A percentile compares a stretch with the other conserved stretches of the same genome.
phyloP scores from a whole-genome alignment of 2,329 filamentous ascomycete genomes.

The Aspergillus thermomutatus region DNA sequence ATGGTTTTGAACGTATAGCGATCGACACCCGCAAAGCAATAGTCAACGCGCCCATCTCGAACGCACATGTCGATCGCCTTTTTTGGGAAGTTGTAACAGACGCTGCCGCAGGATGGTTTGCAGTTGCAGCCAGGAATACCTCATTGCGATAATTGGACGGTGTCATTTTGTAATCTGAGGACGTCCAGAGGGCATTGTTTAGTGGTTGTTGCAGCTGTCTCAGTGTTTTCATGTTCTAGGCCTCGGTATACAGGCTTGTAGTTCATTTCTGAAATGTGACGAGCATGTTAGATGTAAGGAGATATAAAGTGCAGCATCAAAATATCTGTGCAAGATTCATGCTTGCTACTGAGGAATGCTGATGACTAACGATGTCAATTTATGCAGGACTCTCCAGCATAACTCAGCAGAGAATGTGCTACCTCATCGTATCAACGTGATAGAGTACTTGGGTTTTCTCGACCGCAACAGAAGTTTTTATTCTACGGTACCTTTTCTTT shows the following conservation, averaged over 20 bases:
- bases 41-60: not conserved
- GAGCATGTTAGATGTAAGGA: not conserved
- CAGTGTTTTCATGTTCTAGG: not conserved
- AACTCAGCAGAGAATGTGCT: too few species aligned
- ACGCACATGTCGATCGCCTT: not conserved
- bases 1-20: not conserved
- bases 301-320: not conserved
- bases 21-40: not conserved
- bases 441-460: too few species aligned
- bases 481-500: not conserved
- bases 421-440: too few species aligned
- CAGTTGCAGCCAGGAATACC: too few species aligned
- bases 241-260: not conserved
- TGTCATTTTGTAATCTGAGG: not conserved
- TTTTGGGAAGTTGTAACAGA: not conserved
- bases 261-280: not conserved
- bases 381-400: not conserved
- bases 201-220: not conserved
- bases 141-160: too few species aligned
- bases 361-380: not conserved
- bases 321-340: too few species aligned
- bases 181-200: too few species aligned
- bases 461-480: too few species aligned
- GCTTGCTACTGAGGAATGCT: not conserved
- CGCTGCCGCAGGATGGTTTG: too few species aligned